phyloP scores from a whole-genome alignment of 495 filamentous ascomycete species.

The Rhypophila decipiens region DNA sequence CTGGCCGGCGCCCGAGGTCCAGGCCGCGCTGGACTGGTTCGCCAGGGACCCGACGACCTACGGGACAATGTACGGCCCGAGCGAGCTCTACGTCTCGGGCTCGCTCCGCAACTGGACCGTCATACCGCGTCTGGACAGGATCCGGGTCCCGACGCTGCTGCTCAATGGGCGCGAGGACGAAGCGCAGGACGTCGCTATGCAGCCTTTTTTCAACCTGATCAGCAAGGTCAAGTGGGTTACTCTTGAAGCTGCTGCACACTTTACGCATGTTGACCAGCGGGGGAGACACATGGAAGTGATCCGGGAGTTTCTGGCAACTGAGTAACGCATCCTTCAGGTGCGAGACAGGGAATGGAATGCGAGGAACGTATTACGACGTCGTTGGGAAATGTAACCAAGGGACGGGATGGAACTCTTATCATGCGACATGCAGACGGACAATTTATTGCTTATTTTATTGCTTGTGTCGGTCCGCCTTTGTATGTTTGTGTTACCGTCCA shows the following conservation, averaged over 20 bases:
- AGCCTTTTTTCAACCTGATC: background rate
- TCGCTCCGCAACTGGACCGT: background rate
- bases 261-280: slow-evolving; percentile 1
- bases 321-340: no score
- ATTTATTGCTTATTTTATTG: no score
- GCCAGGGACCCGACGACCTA: background rate
- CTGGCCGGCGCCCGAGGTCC: slow-evolving; percentile 1
- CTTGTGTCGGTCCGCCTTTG: no score
- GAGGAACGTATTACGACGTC: no score
- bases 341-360: no score
- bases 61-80: background rate
- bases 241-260: background rate
- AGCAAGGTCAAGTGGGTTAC: slow-evolving; percentile 2
- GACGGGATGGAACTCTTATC: no score
- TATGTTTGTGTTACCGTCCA: no score
- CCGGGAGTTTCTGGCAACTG: background rate
- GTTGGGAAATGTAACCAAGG: no score
- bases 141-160: background rate
- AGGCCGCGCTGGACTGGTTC: background rate
- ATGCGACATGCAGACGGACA: no score
- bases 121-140: background rate
- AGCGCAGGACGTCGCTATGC: background rate
- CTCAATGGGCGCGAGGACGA: background rate
- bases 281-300: background rate
- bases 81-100: background rate